These are phyloP conservation scores for Peronospora destructor DNA, from an alignment of 352 stramenopile genomes.

Conservation along the genomic window DNA sequence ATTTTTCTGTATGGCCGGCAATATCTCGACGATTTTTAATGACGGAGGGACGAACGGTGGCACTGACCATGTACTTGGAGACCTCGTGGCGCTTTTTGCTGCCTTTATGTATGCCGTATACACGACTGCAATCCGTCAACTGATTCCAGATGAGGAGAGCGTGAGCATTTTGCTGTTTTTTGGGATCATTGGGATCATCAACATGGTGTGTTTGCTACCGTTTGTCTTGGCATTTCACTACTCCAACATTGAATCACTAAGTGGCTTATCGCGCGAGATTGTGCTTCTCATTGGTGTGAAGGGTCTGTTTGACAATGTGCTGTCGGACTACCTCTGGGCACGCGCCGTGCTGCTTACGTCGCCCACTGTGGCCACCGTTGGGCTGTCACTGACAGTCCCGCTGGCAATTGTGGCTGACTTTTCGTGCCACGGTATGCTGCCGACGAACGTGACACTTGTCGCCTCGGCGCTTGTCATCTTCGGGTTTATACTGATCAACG, in stretches of 20 bases:
- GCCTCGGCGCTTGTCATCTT: conserved; percentile 58
- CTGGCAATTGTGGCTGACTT: conserved; percentile 90
- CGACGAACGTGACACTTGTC: conserved; percentile 47
- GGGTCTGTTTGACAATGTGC: conserved; percentile 91
- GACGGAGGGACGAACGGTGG: conserved; percentile 35
- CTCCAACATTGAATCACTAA: conserved; percentile 54
- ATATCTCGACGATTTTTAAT: conserved; percentile 79
- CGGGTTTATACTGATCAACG: conserved; percentile 68
- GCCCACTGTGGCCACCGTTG: conserved; percentile 93
- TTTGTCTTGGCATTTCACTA: conserved; percentile 58
- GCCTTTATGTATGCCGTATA: conserved; percentile 93
- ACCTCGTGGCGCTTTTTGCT: conserved; percentile 59
- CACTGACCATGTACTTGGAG: conserved; percentile 43
- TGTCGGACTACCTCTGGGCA: conserved; percentile 94
- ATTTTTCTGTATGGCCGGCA: conserved; percentile 79
- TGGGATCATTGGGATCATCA: conserved; percentile 90
- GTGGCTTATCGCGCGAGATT: conserved; percentile 59
- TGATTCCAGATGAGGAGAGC: conserved; percentile 75
- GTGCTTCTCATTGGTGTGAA: conserved; percentile 81
- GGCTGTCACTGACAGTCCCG: conserved; percentile 93
- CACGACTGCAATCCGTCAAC: conserved; percentile 77
- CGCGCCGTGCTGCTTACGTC: conserved; percentile 91
- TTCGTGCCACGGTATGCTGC: conserved; percentile 47
- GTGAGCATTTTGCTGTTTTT: conserved; percentile 92
- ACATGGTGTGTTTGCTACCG: conserved; percentile 73